Percentiles rank a stretch among this genome's conserved stretches.
Evolutionary conservation across 768 basidiomycete genomes (phyloP).

Genomic region (Gyrodon lividus): DNA sequence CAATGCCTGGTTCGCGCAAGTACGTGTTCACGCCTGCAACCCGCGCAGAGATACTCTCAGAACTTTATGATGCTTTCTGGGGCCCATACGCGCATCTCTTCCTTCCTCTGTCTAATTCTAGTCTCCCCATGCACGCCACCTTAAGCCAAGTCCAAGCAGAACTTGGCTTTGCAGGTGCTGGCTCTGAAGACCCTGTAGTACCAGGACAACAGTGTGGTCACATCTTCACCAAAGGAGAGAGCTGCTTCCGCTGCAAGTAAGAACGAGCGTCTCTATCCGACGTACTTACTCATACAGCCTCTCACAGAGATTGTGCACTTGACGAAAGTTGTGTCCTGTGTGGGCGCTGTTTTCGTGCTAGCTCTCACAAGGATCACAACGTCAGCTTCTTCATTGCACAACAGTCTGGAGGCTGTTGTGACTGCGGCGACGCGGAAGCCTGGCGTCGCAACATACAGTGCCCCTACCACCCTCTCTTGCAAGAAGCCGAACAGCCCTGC

Average conservation of each 20-base stretch:
- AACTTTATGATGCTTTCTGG: slow-evolving; percentile 82
- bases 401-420: slow-evolving; percentile 91
- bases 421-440: slow-evolving; percentile 90
- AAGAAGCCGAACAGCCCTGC: slow-evolving; percentile 9
- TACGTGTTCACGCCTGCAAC: slow-evolving; percentile 73
- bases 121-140: slow-evolving; percentile 59
- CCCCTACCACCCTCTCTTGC: slow-evolving; percentile 67
- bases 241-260: slow-evolving; percentile 92
- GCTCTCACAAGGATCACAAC: slow-evolving; percentile 85
- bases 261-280: slow-evolving; percentile 28
- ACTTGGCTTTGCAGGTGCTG: slow-evolving; percentile 54
- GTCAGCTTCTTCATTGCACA: slow-evolving; percentile 92
- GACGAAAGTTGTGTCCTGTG: slow-evolving; percentile 92
- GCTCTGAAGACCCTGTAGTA: slow-evolving; percentile 54
- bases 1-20: slow-evolving; percentile 77
- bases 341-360: slow-evolving; percentile 83
- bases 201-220: slow-evolving; percentile 80
- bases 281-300: background rate
- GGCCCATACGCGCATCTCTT: slow-evolving; percentile 73
- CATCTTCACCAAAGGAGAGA: slow-evolving; percentile 89
- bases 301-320: slow-evolving; percentile 78
- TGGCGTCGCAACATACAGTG: slow-evolving; percentile 73
- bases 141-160: slow-evolving; percentile 71
- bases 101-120: slow-evolving; percentile 61
- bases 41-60: slow-evolving; percentile 77